Evolutionary conservation across 306 rosid species (phyloP), one percentile per base, ranked within the genome.

Genomic region (Crataegus laevigata): DNA sequence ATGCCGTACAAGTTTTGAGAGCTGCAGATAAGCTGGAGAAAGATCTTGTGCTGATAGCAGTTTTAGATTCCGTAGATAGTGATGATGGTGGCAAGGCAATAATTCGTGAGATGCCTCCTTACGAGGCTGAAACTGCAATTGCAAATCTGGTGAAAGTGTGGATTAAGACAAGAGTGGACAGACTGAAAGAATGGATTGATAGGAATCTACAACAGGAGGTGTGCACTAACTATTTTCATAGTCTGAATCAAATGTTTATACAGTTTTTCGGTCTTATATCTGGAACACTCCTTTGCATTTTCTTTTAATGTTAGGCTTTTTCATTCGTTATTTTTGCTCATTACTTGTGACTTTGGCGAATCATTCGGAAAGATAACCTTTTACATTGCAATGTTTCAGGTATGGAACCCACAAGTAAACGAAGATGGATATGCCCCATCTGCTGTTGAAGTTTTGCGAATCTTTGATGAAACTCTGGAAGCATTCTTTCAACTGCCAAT

Each of bases 81-180:
- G 97, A 94, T 21, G 99, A 94, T 57, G 99, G 99, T 68, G 99
- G 97, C 71, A 94, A 94, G 85, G 97, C 96, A 78, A 89, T 94
- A 84, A 94, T 94, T 73, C 97, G 99, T 22, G 99, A 94, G 88
- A 91, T 94, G 99, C 97, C 97, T 75, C 97, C 99, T 69, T 94
- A 62, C 61, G 99, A 94, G 84, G 97, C 97, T 72, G 97, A 94
- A 85, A 80, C 91, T 77, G 96, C 96, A 43, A 90, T 94, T 69
- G 96, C 97, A 69, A 92, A 94, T 85, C 83, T 94, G 84, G 99
- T 94, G 29, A 92, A 90, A 89, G 81, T 73, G 68, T 94, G 99
- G 98, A 90, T 92, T 51, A 92, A 89, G 85, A 86, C 90, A 58
- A 90, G 97, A 85, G 82, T 90, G 80, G 97, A 92, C 84, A 85